A percentile compares a stretch with the other conserved stretches of the same genome.
These are phyloP conservation scores for Coelastrella sp. DNA, from an alignment of 139 green algal species.

Conservation along the genomic window DNA sequence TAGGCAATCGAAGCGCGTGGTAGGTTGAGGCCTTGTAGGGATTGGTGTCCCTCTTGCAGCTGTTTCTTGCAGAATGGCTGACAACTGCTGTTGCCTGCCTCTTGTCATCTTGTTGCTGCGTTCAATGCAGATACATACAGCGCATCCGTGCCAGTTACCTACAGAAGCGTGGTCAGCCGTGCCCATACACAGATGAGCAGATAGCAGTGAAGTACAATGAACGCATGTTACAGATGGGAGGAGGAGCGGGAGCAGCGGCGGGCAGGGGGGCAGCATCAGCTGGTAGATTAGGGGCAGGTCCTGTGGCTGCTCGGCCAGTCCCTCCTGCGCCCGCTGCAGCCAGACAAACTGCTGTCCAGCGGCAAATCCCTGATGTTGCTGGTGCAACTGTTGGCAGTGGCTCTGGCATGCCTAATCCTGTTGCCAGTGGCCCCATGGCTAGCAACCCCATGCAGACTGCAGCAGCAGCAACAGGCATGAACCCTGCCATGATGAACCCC, in stretches of 20 bases:
- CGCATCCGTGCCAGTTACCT: slow-evolving; percentile 26
- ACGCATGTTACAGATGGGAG: slow-evolving; percentile 1
- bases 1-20: no score
- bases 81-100: no score
- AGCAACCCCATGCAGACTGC: not conserved
- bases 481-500: slow-evolving; percentile 39
- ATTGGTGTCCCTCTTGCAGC: no score
- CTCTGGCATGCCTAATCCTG: not conserved
- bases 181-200: slow-evolving; percentile 18
- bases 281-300: not conserved
- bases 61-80: no score
- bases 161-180: slow-evolving; percentile 5
- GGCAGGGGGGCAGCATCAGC: not conserved
- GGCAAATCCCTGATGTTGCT: not conserved
- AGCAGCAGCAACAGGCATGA: not conserved
- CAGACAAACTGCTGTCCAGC: not conserved
- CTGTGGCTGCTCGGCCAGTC: not conserved
- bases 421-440: not conserved
- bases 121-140: slow-evolving; percentile 26
- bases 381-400: not conserved
- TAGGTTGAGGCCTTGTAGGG: no score
- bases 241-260: not conserved
- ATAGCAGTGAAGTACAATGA: slow-evolving; percentile 17
- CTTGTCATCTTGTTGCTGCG: not conserved
- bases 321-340: not conserved